Percentiles rank a stretch among this genome's conserved stretches.
Conservation (phyloP, 2,329 filamentous ascomycete species). For the Colletotrichum eleusines region DNA sequence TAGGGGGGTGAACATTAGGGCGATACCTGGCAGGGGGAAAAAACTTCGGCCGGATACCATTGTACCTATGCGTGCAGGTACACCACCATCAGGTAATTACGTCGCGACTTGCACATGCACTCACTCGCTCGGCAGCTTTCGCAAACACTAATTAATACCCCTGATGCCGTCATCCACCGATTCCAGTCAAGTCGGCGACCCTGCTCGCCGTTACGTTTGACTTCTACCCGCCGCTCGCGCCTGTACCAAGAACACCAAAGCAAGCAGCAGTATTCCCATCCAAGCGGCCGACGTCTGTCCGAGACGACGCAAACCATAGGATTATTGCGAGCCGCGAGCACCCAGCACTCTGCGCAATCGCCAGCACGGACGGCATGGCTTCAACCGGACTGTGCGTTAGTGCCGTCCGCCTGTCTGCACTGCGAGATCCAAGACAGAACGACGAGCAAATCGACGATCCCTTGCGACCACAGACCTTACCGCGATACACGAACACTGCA, state of each 20-base stretch:
- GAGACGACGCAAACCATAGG: conserved; percentile 27
- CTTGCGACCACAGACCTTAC: conserved; percentile 19
- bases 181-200: neutral
- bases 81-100: neutral
- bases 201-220: neutral
- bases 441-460: conserved; percentile 36
- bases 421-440: conserved; percentile 31
- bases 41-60: too few relatives aligned
- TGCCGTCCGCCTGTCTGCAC: conserved; percentile 12
- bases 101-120: neutral
- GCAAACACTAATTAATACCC: neutral
- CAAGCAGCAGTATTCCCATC: conserved; percentile 8
- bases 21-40: too few relatives aligned
- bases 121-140: conserved; percentile 7
- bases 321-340: conserved; percentile 17
- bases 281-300: conserved; percentile 15
- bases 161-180: conserved; percentile 22
- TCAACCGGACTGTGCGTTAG: conserved; percentile 31
- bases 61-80: conserved; percentile 1
- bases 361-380: conserved; percentile 32
- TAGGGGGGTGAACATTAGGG: too few relatives aligned
- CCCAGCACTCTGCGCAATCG: conserved; percentile 14
- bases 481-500: too few relatives aligned
- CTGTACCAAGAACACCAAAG: neutral
- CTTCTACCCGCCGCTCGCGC: neutral